These are phyloP conservation scores for Populus euphratica DNA, from an alignment of 345 rosid species.

Conservation along the genomic window DNA sequence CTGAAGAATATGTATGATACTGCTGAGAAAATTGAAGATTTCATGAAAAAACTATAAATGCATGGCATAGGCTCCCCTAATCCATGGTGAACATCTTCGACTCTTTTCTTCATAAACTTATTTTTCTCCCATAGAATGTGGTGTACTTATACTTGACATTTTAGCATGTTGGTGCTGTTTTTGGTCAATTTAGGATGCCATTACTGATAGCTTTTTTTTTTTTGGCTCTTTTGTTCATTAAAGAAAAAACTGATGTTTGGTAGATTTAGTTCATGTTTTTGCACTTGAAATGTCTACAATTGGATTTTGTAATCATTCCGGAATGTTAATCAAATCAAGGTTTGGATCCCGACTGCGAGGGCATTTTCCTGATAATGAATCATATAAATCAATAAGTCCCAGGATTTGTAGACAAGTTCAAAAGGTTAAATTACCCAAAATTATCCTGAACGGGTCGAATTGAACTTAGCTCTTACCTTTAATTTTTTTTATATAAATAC, in stretches of 20 bases:
- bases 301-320: too few relatives aligned
- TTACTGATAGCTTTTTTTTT: too few relatives aligned
- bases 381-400: not conserved
- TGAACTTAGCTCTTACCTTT: too few relatives aligned
- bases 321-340: not conserved
- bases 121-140: not conserved
- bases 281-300: not conserved
- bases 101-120: not conserved
- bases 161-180: not conserved
- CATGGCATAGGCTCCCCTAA: not conserved
- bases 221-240: too few relatives aligned
- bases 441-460: too few relatives aligned
- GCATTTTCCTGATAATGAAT: not conserved
- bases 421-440: too few relatives aligned
- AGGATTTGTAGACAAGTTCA: not conserved
- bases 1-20: conserved; percentile 21
- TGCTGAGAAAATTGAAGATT: conserved; percentile 50
- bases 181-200: not conserved
- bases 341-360: not conserved
- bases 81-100: not conserved
- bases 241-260: not conserved
- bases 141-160: not conserved
- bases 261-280: not conserved
- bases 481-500: too few relatives aligned
- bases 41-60: conserved; percentile 51